A percentile compares a stretch with the other conserved stretches of the same genome.
phyloP scores from a whole-genome alignment of 2,329 filamentous ascomycete species.

The Periconia macrospinosa region DNA sequence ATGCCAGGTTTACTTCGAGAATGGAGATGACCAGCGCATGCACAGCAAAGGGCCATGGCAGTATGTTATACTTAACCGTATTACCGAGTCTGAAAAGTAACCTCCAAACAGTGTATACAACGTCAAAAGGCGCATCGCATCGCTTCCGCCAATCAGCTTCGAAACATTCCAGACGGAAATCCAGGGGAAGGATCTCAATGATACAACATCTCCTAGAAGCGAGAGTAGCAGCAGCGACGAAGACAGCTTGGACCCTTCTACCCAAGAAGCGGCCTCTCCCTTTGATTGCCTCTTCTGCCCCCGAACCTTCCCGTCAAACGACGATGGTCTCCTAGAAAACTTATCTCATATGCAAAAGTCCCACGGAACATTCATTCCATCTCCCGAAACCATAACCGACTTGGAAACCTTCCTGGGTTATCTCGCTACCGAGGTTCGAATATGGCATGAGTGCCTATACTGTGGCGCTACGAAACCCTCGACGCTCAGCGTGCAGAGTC shows the following conservation, averaged over 20 bases:
- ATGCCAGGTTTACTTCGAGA: constrained; percentile 10
- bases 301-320: constrained; percentile 9
- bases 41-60: constrained; percentile 35
- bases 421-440: constrained; percentile 26
- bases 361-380: constrained; percentile 34
- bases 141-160: constrained; percentile 14
- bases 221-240: not conserved
- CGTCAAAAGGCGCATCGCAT: constrained; percentile 18
- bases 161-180: constrained; percentile 11
- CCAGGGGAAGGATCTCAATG: not conserved
- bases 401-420: constrained; percentile 34
- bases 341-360: constrained; percentile 31
- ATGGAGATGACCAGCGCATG: constrained; percentile 20
- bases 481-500: constrained; percentile 29
- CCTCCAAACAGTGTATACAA: constrained; percentile 18
- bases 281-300: constrained; percentile 35
- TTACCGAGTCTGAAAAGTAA: constrained; percentile 9
- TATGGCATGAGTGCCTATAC: constrained; percentile 40
- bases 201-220: not conserved
- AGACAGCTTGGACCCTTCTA: not conserved
- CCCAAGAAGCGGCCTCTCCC: not conserved
- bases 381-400: constrained; percentile 23
- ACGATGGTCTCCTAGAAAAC: constrained; percentile 12
- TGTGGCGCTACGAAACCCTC: constrained; percentile 31
- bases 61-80: constrained; percentile 13